phyloP scores from a whole-genome alignment of 257 asterid species.

The Ligustrum vulgare region DNA sequence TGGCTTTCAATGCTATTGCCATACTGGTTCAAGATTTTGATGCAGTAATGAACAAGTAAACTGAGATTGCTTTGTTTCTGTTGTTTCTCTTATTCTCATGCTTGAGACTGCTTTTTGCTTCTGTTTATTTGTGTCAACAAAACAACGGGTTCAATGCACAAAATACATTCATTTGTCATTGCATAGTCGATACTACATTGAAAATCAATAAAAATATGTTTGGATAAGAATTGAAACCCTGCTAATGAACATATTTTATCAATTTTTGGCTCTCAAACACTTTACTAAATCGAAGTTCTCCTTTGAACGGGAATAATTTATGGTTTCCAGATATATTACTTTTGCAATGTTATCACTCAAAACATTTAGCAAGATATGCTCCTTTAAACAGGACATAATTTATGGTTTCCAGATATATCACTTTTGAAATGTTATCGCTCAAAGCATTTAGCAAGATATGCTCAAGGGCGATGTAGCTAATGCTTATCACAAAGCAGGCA shows the following conservation, averaged over 20 bases:
- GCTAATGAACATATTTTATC: slow-evolving; percentile 1
- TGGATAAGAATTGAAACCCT: slow-evolving; percentile 10
- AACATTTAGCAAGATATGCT: no score
- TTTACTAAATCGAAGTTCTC: slow-evolving; percentile 17
- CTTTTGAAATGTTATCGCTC: not conserved
- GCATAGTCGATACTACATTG: not conserved
- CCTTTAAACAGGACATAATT: no score
- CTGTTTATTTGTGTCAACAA: slow-evolving; percentile 9
- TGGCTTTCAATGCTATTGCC: slow-evolving; percentile 89
- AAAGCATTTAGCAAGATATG: slow-evolving; percentile 15
- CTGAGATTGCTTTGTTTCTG: slow-evolving; percentile 8
- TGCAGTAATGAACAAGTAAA: slow-evolving; percentile 84
- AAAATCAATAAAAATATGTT: slow-evolving; percentile 12
- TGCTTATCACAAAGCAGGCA: not conserved
- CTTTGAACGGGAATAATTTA: slow-evolving; percentile 7
- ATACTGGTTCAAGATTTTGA: slow-evolving; percentile 89
- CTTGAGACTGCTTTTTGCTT: not conserved
- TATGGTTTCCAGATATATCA: no score
- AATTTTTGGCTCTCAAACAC: slow-evolving; percentile 5
- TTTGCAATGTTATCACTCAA: slow-evolving; percentile 10
- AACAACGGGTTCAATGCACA: not conserved
- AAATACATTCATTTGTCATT: slow-evolving; percentile 1
- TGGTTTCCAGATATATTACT: not conserved
- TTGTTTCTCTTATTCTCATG: not conserved
- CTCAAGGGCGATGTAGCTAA: slow-evolving; percentile 8